These are phyloP conservation scores for Phialemoniopsis sp. DNA, from an alignment of 2,329 filamentous ascomycete genomes.

Conservation along the genomic window DNA sequence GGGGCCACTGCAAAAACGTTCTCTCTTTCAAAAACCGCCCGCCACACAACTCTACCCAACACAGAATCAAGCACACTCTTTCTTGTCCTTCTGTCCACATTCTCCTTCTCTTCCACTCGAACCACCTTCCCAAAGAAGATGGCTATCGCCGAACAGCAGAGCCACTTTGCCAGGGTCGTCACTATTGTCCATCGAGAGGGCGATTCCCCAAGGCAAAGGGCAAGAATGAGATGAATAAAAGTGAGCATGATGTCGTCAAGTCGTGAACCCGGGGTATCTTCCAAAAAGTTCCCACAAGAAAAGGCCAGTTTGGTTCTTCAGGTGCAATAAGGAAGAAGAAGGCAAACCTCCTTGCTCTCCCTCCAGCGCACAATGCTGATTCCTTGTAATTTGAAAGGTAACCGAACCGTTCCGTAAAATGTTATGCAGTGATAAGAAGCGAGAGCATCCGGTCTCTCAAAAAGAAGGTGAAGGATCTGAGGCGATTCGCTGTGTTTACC, in stretches of 20 bases:
- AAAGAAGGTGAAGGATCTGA: conserved; percentile 5
- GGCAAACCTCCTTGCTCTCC: conserved; percentile 1
- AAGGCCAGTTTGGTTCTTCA: conserved; percentile 1
- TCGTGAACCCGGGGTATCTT: conserved; percentile 14
- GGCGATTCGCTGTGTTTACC: conserved; percentile 10
- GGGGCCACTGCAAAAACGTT: too few relatives aligned
- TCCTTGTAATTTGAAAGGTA: conserved; percentile 2
- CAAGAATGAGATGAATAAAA: conserved; percentile 1
- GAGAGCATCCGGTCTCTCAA: conserved; percentile 2
- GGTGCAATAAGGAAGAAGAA: conserved; percentile 3
- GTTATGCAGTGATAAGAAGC: neutral
- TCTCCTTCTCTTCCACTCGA: too few relatives aligned
- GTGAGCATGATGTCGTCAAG: conserved; percentile 12
- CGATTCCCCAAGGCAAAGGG: too few relatives aligned
- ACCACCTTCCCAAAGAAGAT: too few relatives aligned
- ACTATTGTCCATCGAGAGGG: too few relatives aligned
- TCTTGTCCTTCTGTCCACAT: too few relatives aligned
- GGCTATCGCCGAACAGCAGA: too few relatives aligned
- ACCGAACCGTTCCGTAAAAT: conserved; percentile 1
- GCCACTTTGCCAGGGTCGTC: too few relatives aligned
- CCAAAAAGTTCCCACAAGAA: conserved; percentile 10
- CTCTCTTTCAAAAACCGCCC: too few relatives aligned
- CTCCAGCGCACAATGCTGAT: conserved; percentile 5
- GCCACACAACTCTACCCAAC: too few relatives aligned
- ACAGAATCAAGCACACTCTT: too few relatives aligned